Percentiles rank a stretch among this genome's conserved stretches.
Evolutionary conservation across 2,329 filamentous ascomycete species (phyloP).

Genomic region (Fusarium chuoi): DNA sequence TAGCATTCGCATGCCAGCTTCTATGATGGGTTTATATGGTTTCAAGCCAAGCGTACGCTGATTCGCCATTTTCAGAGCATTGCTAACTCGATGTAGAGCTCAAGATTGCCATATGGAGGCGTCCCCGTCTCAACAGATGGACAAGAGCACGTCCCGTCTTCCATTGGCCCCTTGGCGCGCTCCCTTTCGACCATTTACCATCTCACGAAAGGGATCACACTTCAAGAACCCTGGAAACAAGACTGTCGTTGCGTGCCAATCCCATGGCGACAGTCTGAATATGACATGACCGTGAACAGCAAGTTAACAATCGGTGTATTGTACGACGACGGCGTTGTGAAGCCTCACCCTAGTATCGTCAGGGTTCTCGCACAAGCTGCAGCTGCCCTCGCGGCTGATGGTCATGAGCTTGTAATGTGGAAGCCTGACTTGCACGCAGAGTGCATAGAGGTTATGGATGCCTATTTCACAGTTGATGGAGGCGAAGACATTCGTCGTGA

Average conservation of each 20-base stretch:
- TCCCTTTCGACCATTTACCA: constrained; percentile 55
- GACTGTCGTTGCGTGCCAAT: constrained; percentile 65
- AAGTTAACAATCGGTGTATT: constrained; percentile 62
- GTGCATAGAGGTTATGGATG: constrained; percentile 69
- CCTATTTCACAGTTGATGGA: constrained; percentile 71
- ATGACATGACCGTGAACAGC: constrained; percentile 51
- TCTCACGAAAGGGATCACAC: constrained; percentile 59
- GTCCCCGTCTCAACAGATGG: constrained; percentile 71
- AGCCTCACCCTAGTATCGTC: constrained; percentile 62
- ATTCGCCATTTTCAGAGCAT: fast-evolving
- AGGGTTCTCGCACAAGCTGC: constrained; percentile 55
- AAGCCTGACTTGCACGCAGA: constrained; percentile 61
- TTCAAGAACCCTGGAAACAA: constrained; percentile 61
- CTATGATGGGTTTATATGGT: constrained; percentile 39
- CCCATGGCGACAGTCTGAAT: constrained; percentile 62
- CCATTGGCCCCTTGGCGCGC: constrained; percentile 68
- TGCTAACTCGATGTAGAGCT: constrained; percentile 53
- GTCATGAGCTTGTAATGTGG: constrained; percentile 67
- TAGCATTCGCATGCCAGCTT: constrained; percentile 42
- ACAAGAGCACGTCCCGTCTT: constrained; percentile 71
- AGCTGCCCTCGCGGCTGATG: constrained; percentile 53
- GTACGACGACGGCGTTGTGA: constrained; percentile 64
- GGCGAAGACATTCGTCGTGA: constrained; percentile 70
- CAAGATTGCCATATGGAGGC: constrained; percentile 66
- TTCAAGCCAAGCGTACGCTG: constrained; percentile 44